phyloP scores from a whole-genome alignment of 202 grass and related monocot genomes.

The Carex sylvatica region DNA sequence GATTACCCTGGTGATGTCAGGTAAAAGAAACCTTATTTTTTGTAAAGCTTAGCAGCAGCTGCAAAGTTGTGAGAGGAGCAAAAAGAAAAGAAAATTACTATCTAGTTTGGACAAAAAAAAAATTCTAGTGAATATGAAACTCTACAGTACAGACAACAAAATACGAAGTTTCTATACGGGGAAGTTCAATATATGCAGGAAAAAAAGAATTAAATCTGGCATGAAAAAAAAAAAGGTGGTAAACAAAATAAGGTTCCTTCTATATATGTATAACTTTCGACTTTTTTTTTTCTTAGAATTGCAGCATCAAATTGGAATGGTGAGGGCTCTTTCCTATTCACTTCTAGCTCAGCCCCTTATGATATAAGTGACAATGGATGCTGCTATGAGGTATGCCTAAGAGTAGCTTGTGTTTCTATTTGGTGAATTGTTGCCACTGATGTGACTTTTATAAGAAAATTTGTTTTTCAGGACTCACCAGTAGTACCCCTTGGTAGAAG shows the following conservation, averaged over 20 bases:
- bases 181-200: not conserved
- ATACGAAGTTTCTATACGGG: not conserved
- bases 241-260: not conserved
- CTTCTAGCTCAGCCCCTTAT: conserved; percentile 80
- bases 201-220: not conserved
- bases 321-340: conserved; percentile 86
- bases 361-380: conserved; percentile 70
- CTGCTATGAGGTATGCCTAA: conserved; percentile 49
- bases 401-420: not conserved
- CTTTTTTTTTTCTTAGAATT: conserved; percentile 42
- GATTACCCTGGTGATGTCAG: conserved; percentile 73
- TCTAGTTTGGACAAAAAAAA: not conserved
- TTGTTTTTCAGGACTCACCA: conserved; percentile 59
- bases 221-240: not conserved
- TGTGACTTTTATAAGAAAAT: conserved; percentile 20
- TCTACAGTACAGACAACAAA: not conserved
- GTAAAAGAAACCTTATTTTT: conserved; percentile 28
- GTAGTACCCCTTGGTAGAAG: conserved; percentile 62
- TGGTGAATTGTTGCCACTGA: not conserved
- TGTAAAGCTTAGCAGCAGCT: no score
- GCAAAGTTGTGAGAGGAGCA: no score
- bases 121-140: not conserved
- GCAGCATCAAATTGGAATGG: conserved; percentile 81
- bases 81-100: not conserved
- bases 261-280: not conserved